Evolutionary conservation across 2,329 filamentous ascomycete species (phyloP), one percentile per base, ranked within the genome.

Genomic region (Plenodomus biglobosus): DNA sequence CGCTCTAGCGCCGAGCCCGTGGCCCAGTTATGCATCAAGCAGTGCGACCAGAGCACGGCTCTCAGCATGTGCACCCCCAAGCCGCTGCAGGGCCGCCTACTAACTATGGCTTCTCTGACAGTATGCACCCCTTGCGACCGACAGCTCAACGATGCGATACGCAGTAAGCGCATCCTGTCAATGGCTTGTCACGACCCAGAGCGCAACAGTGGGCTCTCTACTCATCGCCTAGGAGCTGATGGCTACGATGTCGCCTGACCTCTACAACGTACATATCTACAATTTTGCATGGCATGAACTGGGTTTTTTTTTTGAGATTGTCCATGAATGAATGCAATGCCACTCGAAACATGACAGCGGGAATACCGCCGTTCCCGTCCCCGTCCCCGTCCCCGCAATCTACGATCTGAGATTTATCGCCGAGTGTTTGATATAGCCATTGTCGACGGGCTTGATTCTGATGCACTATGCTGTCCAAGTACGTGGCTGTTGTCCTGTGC

Each of bases 321-420:
- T 32, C 27, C 8, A 11, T 11, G 13, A 11, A 6, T 3, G 13
- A 3, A 32, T 15, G 17, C 16, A 3, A 13, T 37, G 16, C 8
- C 6, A 18, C 22, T 30, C 42, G 46, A 50, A 46, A 50, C 51
- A 54, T 55, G 52, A 52, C 48, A 48, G 52, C 48, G 40, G 46
- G 22, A 42, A 15, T 8, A 39, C 39, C 40, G 38, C 42, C n/a
- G 38, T 27, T 37, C 36, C 38, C 30, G 35, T 11, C 24, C 34
- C 19, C 22, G 38, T 27, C 40, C 36, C 38, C 30, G 35, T 11
- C 24, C 34, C 19, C 22, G 22, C 22, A 24, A 24, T 5, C 22
- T 24, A n/a, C n/a, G n/a, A n/a, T n/a, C n/a, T n/a, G n/a, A n/a
- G n/a, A n/a, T n/a, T n/a, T n/a, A n/a, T n/a, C n/a, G n/a, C n/a